Conservation (phyloP, 331 rosid species). For the Quercus phellos region DNA sequence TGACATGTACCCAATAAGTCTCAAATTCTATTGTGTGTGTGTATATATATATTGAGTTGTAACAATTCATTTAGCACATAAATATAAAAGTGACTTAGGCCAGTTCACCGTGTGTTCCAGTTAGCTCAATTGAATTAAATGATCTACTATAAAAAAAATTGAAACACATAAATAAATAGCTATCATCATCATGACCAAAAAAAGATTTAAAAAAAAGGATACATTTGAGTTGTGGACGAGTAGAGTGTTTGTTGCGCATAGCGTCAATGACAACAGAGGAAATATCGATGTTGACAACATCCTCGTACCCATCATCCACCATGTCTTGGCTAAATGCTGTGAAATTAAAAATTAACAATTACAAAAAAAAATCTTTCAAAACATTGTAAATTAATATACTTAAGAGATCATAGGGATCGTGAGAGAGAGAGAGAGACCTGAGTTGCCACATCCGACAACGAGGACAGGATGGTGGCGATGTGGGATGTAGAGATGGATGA, state of each 20-base stretch:
- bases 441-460: conserved; percentile 80
- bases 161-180: no score
- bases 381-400: background rate
- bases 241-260: conserved; percentile 54
- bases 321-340: conserved; percentile 74
- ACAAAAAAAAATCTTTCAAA: background rate
- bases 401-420: background rate
- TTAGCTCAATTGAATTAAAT: no score
- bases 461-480: conserved; percentile 35
- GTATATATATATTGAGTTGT: no score
- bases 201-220: conserved; percentile 8
- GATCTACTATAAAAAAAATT: no score
- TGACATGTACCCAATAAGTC: no score
- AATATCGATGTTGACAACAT: conserved; percentile 74
- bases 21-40: no score
- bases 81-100: no score
- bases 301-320: conserved; percentile 70
- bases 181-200: no score
- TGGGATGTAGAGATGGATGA: conserved; percentile 57
- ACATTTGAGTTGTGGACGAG: conserved; percentile 62
- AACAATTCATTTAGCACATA: no score
- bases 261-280: conserved; percentile 74
- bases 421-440: conserved; percentile 31
- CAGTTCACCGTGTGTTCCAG: no score
- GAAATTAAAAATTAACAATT: background rate